A percentile compares a stretch with the other conserved stretches of the same genome.
Evolutionary conservation across 805 yeast species (phyloP).

Genomic region (Zygosaccharomyces bailii): DNA sequence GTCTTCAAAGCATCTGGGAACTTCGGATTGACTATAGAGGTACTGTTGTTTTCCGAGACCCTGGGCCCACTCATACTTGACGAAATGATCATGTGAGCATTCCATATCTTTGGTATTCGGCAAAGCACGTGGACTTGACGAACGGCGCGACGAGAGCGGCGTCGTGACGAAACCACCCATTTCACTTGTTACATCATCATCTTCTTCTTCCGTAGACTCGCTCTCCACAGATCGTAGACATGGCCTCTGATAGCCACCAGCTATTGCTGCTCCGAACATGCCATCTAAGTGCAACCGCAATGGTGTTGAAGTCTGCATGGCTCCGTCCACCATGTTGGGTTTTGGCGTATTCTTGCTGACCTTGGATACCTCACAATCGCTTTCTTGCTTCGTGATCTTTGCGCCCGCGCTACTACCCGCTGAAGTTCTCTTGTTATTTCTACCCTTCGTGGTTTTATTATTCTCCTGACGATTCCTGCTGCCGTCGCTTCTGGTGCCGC

Average conservation of each 20-base stretch:
- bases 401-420: not conserved
- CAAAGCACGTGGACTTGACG: conserved; percentile 3
- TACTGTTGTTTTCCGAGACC: not conserved
- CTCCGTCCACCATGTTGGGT: conserved; percentile 4
- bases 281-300: conserved; percentile 7
- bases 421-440: not conserved
- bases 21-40: not conserved
- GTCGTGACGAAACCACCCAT: not conserved
- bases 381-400: not conserved
- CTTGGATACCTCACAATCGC: not conserved
- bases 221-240: not conserved
- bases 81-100: too few relatives aligned
- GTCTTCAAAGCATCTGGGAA: conserved; percentile 4
- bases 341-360: not conserved
- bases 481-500: conserved; percentile 5
- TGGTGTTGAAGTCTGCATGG: conserved; percentile 7
- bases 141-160: conserved; percentile 4
- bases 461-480: conserved; percentile 1
- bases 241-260: conserved; percentile 4
- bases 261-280: conserved; percentile 4
- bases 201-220: conserved; percentile 2
- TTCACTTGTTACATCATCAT: conserved; percentile 2
- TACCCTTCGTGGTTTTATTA: conserved; percentile 1
- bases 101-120: conserved; percentile 1
- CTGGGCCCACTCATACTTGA: conserved; percentile 2